phyloP scores from a whole-genome alignment of 1,284 basidiomycete species.

The Pisolithus thermaeus region DNA sequence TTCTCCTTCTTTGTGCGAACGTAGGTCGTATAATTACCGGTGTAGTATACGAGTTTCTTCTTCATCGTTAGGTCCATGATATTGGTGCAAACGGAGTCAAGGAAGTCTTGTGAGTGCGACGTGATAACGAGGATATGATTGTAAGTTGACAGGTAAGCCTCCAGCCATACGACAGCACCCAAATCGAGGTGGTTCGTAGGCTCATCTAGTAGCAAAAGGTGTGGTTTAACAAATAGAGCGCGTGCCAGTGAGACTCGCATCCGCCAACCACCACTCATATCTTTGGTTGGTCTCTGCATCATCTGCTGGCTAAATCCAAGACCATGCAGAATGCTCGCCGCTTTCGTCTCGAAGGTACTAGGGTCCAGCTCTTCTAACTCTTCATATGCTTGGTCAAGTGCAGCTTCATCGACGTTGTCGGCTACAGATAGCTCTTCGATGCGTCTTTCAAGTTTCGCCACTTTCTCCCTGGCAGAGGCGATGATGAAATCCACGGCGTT shows the following conservation, averaged over 20 bases:
- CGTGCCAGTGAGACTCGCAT: constrained; percentile 98
- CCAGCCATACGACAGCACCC: constrained; percentile 97
- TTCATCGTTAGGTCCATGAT: constrained; percentile 93
- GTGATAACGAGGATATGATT: constrained; percentile 90
- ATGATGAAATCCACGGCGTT: constrained; percentile 97
- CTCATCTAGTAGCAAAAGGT: constrained; percentile 81
- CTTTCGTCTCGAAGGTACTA: constrained; percentile 91
- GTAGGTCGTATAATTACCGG: constrained; percentile 94
- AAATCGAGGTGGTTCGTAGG: constrained; percentile 90
- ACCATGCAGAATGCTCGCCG: constrained; percentile 93
- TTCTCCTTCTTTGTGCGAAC: constrained; percentile 96
- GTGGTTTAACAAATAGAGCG: constrained; percentile 78
- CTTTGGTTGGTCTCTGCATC: constrained; percentile 94
- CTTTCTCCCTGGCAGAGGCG: constrained; percentile 88
- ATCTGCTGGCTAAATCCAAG: constrained; percentile 87
- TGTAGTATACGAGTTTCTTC: constrained; percentile 89
- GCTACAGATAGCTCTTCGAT: constrained; percentile 89
- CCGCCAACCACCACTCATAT: constrained; percentile 82
- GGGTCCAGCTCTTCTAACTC: constrained; percentile 98
- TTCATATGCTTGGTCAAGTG: constrained; percentile 85
- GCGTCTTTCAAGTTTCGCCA: constrained; percentile 86
- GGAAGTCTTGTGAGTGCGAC: constrained; percentile 97
- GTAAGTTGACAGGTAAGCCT: constrained; percentile 70
- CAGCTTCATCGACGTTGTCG: constrained; percentile 85
- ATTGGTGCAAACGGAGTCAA: constrained; percentile 96